Percentiles rank a stretch among this genome's conserved stretches.
These are phyloP conservation scores for Lipomyces japonicus DNA, from an alignment of 805 yeast genomes.

Conservation along the genomic window DNA sequence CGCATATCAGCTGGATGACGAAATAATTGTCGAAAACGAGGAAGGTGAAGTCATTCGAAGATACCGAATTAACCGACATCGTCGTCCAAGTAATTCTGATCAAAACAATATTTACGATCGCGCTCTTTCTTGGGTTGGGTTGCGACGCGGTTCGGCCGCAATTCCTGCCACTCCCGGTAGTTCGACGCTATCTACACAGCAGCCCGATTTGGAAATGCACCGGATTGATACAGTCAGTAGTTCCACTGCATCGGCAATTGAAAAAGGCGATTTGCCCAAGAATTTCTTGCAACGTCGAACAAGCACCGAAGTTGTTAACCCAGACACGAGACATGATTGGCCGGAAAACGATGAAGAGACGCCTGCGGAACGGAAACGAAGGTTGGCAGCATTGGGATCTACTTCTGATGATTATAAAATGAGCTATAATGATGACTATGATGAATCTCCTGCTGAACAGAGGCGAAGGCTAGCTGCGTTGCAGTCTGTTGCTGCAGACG, in stretches of 20 bases:
- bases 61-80: slow-evolving; percentile 65
- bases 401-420: background rate
- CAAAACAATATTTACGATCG: slow-evolving; percentile 34
- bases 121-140: slow-evolving; percentile 56
- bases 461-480: background rate
- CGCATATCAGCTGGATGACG: slow-evolving; percentile 78
- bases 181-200: background rate
- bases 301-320: slow-evolving; percentile 28
- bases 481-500: slow-evolving; percentile 34
- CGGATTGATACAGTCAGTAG: slow-evolving; percentile 9
- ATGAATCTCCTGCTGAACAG: background rate
- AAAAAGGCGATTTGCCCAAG: slow-evolving; percentile 26
- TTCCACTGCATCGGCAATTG: slow-evolving; percentile 16
- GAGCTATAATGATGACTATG: slow-evolving; percentile 5
- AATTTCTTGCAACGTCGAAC: slow-evolving; percentile 25
- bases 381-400: slow-evolving; percentile 26
- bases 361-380: slow-evolving; percentile 22
- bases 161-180: background rate
- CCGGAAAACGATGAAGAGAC: slow-evolving; percentile 31
- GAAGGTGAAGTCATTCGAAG: slow-evolving; percentile 90
- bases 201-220: slow-evolving; percentile 22
- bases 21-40: slow-evolving; percentile 77
- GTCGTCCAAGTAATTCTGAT: slow-evolving; percentile 12
- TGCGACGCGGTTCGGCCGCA: slow-evolving; percentile 36
- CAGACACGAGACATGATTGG: slow-evolving; percentile 17